Evolutionary conservation across 2,329 filamentous ascomycete species (phyloP), one percentile per base, ranked within the genome.

Genomic region (Pseudogymnoascus sp.): DNA sequence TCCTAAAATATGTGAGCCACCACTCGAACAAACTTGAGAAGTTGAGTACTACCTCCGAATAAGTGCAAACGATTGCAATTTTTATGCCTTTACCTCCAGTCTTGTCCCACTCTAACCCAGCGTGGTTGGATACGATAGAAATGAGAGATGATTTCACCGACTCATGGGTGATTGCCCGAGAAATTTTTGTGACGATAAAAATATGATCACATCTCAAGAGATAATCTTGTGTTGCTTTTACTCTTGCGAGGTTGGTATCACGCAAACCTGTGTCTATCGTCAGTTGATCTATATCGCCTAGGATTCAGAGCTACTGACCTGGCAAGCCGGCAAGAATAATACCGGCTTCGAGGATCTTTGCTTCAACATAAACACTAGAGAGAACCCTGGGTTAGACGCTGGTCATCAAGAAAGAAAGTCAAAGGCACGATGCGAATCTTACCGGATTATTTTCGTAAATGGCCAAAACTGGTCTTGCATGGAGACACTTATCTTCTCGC

Each of bases 391-490:
- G 59, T 65, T 59, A 66, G 64, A 44, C 37, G 61, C 56, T 63
- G 42, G 42, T 5, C 21, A 53, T 21, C 5, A 8, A 14, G 23
- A 28, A 60, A 38, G 8, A 16, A 14, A 38, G 53, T n/a, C n/a
- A n/a, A n/a, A n/a, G n/a, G n/a, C 21, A 0, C 2, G 53, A 61
- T 16, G 28, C 37, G 33, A 38, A 31, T 4, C 67, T 62, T 67
- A 73, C 73, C 71, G 71, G 14, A 75, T 74, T 6, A 73, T 69
- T 64, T 75, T 75, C 0, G 73, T 75, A 28, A 75, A 75, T 5
- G 74, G 73, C 73, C 73, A 76, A 42, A 72, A 69, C 16, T 66
- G 68, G 62, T 74, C 70, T 42, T 70, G 53, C 70, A 72, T 75
- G 50, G 75, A 75, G 1, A 69, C n/a, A 8, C 65, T 71, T 1